Base-by-base conservation (phyloP, 371 early-diverging fungal genomes). In the Chytridium lagenaria region DNA sequence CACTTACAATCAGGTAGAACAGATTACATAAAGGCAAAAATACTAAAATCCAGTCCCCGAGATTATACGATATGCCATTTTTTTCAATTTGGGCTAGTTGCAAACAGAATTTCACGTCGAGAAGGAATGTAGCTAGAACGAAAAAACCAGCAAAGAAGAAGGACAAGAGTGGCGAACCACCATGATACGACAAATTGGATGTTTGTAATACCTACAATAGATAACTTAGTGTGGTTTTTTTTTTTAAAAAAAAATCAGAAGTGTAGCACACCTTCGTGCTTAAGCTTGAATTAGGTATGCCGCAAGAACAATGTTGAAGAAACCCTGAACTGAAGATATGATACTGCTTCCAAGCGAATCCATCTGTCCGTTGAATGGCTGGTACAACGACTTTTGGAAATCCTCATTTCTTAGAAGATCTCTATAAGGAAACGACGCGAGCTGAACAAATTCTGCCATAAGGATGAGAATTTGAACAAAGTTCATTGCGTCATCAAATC, bases 161-260 rank as follows among this genome's bases (percentile, higher is more conserved):
- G 1, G 67, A 77, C n/a, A 76, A 12, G 0, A 79, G 50, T 3
- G 72, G n/a, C 51, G 50, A 59, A 64, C 80, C 80, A 79, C 80
- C 80, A 79, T 10, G 77, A 59, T 16, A 79, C 67, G 49, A 71
- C 76, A 74, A 79, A 76, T 40, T 76, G 75, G 16, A 79, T 72
- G 33, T 73, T 74, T 7, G 69, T 50, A 76, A 49, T 1, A 72
- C 68, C 26, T 61, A 67, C 0, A 71, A n/a, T n/a, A n/a, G n/a
- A n/a, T n/a, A n/a, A n/a, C n/a, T n/a, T n/a, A n/a, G n/a, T n/a
- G n/a, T n/a, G n/a, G n/a, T n/a, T 72, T 26, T 23, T 10, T 7
- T 55, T 55, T 23, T 16, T 5, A 10, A 5, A 16, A 7, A 28
- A 10, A 55, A 15, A 55, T 55, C 10, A 10, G 7, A 26, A 44